phyloP scores from a whole-genome alignment of 768 basidiomycete genomes.

The Lanmaoa pseudosensibilis region DNA sequence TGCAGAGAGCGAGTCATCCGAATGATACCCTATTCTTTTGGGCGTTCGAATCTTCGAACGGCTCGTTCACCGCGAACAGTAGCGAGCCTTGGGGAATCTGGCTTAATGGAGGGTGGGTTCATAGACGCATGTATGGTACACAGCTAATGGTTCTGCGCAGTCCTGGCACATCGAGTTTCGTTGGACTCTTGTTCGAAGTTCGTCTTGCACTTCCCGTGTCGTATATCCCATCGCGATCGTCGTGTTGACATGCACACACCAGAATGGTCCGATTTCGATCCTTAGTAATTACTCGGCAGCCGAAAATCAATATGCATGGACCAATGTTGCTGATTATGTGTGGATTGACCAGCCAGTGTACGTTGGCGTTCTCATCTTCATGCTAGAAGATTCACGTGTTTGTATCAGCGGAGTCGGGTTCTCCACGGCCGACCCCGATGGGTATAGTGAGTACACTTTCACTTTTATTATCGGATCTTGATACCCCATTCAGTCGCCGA shows the following conservation, averaged over 20 bases:
- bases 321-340: conserved; percentile 46
- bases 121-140: not conserved
- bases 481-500: conserved; percentile 41
- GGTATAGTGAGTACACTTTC: too few species aligned
- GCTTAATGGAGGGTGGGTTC: conserved; percentile 65
- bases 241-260: not conserved
- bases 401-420: too few species aligned
- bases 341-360: not conserved
- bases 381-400: too few species aligned
- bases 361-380: too few species aligned
- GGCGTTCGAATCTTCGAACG: conserved; percentile 50
- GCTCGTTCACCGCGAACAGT: not conserved
- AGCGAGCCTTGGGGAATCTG: conserved; percentile 67
- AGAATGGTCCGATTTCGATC: conserved; percentile 71
- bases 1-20: not conserved
- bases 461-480: not conserved
- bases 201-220: conserved; percentile 7
- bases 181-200: conserved; percentile 62
- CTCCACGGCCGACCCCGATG: too few species aligned
- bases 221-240: not conserved
- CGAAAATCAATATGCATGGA: conserved; percentile 57
- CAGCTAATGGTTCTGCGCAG: conserved; percentile 27
- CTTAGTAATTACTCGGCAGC: conserved; percentile 46
- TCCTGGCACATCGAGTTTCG: conserved; percentile 66
- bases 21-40: conserved; percentile 32